A percentile compares a stretch with the other conserved stretches of the same genome.
These are phyloP conservation scores for Mycena filopes DNA, from an alignment of 768 basidiomycete species.

Conservation along the genomic window DNA sequence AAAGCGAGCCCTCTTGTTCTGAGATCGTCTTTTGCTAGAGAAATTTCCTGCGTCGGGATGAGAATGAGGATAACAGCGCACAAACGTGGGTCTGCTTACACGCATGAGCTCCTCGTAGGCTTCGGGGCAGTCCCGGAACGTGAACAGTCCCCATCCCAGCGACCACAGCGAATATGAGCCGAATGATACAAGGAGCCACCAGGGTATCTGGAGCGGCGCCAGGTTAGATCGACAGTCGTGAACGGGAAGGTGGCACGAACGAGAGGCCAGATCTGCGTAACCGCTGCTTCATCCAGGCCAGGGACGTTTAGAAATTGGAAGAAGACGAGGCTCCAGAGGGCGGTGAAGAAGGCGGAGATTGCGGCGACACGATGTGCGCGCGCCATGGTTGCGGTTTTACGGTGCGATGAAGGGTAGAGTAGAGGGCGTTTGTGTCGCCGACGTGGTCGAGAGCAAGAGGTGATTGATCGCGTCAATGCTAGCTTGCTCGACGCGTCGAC, in stretches of 20 bases:
- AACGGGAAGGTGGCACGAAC: conserved; percentile 35
- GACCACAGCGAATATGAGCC: conserved; percentile 84
- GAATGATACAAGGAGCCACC: conserved; percentile 84
- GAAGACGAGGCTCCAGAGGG: conserved; percentile 67
- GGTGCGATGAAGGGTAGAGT: neutral
- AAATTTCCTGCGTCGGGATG: conserved; percentile 64
- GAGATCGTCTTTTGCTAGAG: conserved; percentile 60
- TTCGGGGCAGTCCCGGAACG: conserved; percentile 82
- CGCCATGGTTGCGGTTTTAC: conserved; percentile 56
- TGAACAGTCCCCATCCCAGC: conserved; percentile 79
- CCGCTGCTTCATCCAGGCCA: conserved; percentile 56
- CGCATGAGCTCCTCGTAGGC: conserved; percentile 76
- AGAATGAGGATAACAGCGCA: conserved; percentile 13
- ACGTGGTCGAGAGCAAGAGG: neutral
- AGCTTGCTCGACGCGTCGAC: conserved; percentile 23
- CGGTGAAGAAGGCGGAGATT: conserved; percentile 52
- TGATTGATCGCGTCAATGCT: conserved; percentile 19
- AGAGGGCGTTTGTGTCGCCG: neutral
- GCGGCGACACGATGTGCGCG: conserved; percentile 66
- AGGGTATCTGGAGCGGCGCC: conserved; percentile 67
- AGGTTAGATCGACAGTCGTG: neutral
- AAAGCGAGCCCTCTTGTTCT: conserved; percentile 58
- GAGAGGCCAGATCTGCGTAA: conserved; percentile 65
- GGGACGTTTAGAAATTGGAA: conserved; percentile 67
- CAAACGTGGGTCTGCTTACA: conserved; percentile 50